Conservation (phyloP, 1,284 basidiomycete genomes). For the Pisolithus thermaeus region DNA sequence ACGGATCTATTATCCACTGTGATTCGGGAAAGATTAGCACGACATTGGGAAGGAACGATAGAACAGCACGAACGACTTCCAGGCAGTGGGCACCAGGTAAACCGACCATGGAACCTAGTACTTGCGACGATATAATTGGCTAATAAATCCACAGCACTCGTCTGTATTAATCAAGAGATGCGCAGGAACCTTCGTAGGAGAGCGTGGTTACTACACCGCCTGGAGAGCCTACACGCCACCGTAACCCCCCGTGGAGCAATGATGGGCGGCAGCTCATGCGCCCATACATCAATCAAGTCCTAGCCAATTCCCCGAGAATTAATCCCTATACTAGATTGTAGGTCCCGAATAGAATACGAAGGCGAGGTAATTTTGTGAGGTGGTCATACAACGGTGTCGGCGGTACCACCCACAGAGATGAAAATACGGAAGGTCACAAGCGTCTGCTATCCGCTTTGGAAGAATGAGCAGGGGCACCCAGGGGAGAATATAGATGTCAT, state of each 20-base stretch:
- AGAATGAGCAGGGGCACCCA: no score
- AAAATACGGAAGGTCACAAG: no score
- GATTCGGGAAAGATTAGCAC: conserved; percentile 68
- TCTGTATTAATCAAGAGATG: not conserved
- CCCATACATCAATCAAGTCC: conserved; percentile 49
- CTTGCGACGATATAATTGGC: conserved; percentile 63
- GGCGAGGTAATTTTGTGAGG: no score
- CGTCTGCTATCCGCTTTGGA: no score
- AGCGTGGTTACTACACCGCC: conserved; percentile 70
- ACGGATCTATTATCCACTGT: conserved; percentile 73
- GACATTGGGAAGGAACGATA: conserved; percentile 27
- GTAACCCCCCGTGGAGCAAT: conserved; percentile 45
- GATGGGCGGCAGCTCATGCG: conserved; percentile 28
- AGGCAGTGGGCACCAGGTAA: no score
- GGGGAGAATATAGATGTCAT: no score
- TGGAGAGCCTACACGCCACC: conserved; percentile 71
- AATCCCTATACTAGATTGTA: no score
- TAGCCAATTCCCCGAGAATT: no score
- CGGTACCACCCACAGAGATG: no score
- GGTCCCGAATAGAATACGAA: no score
- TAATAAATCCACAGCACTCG: conserved; percentile 81
- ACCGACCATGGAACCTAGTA: conserved; percentile 41
- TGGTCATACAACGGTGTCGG: no score
- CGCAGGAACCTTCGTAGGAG: not conserved
- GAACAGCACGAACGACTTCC: not conserved